Base-by-base conservation (phyloP, 2,329 filamentous ascomycete genomes). In the Dactylellina leptospora region DNA sequence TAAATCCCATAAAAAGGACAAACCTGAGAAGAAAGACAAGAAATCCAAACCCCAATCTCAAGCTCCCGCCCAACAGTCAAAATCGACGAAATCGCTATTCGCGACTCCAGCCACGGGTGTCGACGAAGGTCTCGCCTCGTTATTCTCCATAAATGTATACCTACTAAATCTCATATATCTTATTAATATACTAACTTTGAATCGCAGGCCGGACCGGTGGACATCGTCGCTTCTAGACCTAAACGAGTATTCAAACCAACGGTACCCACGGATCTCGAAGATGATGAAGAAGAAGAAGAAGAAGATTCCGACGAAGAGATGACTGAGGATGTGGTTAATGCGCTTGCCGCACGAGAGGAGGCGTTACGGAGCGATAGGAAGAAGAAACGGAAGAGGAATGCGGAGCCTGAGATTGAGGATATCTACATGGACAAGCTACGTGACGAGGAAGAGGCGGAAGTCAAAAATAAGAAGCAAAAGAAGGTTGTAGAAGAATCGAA, bases 401-500 rank as follows among this genome's bases (percentile, higher is more conserved):
- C 48, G 3, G 62, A 66, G 50, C 47, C 69, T 5, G 61, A 44
- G 27, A 62, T 74, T 16, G 64, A 61, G 56, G 45, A 56, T 53
- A 45, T 44, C 38, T 51, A 62, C 13, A 66, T 73, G 56, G 64
- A 71, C 11, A 63, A 87, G 85, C 78, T 83, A 60, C 85, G 85
- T 3, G 84, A 85, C 3, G 83, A 85, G 0, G 80, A 82, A 70
- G 30, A 33, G 30, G 53, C 59, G 18, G 58, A 62, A 22, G 20
- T 78, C 80, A 8, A 82, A 82, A 22, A 73, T 28, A 77, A 78
- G 3, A 78, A 78, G 10, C 78, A 77, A 13, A 78, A 78, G 27
- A 78, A 79, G 1, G 74, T 78, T 74, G 75, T 55, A 66, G 33
- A 77, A 77, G 2, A 78, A 77, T 3, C 77, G 76, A 16, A 78